These are phyloP conservation scores for Tolypocladium inflatum DNA, from an alignment of 2,329 filamentous ascomycete species.

Conservation along the genomic window DNA sequence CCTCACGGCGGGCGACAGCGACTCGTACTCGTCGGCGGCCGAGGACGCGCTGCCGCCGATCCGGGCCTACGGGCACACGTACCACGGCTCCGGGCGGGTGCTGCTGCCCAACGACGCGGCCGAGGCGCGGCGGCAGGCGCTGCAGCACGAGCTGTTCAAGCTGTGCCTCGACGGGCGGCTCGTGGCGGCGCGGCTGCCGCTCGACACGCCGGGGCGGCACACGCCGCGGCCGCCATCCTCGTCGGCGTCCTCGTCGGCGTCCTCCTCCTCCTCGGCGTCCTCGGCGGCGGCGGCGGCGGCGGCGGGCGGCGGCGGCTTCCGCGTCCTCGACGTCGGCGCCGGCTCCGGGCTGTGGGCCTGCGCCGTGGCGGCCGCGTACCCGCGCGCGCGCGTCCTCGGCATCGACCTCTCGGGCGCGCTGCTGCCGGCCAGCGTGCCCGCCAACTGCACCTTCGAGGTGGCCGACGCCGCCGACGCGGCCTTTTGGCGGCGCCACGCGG, in stretches of 20 bases:
- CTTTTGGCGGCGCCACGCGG: constrained; percentile 20
- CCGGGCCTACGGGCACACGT: constrained; percentile 23
- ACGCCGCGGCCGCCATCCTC: background rate
- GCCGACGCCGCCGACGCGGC: constrained; percentile 42
- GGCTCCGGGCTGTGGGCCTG: constrained; percentile 34
- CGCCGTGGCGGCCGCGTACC: constrained; percentile 30
- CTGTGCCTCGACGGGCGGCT: constrained; percentile 22
- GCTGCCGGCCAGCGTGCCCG: constrained; percentile 35
- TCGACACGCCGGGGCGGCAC: constrained; percentile 11
- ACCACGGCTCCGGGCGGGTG: constrained; percentile 24
- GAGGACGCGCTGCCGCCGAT: constrained; percentile 13
- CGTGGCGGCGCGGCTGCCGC: constrained; percentile 19
- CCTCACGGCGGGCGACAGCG: too few species aligned
- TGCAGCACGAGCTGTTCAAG: constrained; percentile 25
- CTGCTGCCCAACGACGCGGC: constrained; percentile 23
- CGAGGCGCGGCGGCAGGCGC: constrained; percentile 18
- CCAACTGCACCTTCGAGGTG: constrained; percentile 50
- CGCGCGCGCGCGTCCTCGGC: constrained; percentile 27
- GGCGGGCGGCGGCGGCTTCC: background rate
- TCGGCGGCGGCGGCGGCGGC: too few species aligned
- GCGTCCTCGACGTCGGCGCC: constrained; percentile 31
- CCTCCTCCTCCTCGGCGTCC: background rate
- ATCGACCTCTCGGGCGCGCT: constrained; percentile 32
- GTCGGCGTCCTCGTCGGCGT: background rate
- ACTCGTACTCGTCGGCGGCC: too few species aligned